Conservation (phyloP, 495 filamentous ascomycete species). For the Glutinoglossum americanum region DNA sequence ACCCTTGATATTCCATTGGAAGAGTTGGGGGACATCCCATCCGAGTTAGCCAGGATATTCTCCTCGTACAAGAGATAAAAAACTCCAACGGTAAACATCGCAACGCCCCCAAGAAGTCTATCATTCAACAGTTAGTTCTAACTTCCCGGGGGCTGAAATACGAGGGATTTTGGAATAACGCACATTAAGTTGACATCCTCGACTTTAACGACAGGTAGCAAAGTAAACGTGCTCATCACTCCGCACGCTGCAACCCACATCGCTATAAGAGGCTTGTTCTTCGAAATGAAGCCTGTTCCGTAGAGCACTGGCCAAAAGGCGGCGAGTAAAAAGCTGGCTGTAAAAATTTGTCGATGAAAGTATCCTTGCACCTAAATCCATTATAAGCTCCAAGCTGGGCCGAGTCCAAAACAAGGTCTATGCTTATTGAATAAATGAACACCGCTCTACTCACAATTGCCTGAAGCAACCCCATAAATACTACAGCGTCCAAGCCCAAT, state of each 20-base stretch:
- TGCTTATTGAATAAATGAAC: background rate
- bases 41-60: slow-evolving; percentile 29
- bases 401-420: background rate
- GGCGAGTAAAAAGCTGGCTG: slow-evolving; percentile 51
- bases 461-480: slow-evolving; percentile 55
- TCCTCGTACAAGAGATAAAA: slow-evolving; percentile 71
- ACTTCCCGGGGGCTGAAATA: background rate
- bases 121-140: slow-evolving; percentile 13
- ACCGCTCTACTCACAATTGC: slow-evolving; percentile 42
- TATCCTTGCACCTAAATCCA: slow-evolving; percentile 56
- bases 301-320: slow-evolving; percentile 61
- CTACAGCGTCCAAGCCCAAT: slow-evolving; percentile 36
- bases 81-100: slow-evolving; percentile 63
- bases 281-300: slow-evolving; percentile 45
- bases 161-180: slow-evolving; percentile 12
- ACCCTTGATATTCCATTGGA: slow-evolving; percentile 15
- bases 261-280: slow-evolving; percentile 36
- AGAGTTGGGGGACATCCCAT: slow-evolving; percentile 1
- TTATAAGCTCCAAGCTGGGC: background rate
- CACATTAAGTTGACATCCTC: slow-evolving; percentile 66
- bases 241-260: slow-evolving; percentile 61
- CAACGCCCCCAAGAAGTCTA: slow-evolving; percentile 50
- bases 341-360: slow-evolving; percentile 74
- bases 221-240: slow-evolving; percentile 76
- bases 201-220: slow-evolving; percentile 67